Conservation (phyloP, 2,329 filamentous ascomycete species). For the Penicillium sp. region DNA sequence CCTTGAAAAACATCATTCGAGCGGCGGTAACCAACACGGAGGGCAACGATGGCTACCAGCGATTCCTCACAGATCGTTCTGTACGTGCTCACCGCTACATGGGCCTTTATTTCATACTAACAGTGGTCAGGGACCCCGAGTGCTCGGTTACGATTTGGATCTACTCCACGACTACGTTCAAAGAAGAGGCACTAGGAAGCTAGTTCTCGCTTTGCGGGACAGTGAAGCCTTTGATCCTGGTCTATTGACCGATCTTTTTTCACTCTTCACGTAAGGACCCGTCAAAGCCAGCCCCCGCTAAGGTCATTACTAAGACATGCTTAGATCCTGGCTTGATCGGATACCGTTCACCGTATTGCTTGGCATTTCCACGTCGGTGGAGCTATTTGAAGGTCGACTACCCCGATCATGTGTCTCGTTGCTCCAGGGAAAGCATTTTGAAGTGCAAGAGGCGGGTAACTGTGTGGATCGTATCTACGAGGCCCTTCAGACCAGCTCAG, state of each 20-base stretch:
- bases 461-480: constrained; percentile 45
- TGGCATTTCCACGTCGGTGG: constrained; percentile 63
- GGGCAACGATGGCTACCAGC: constrained; percentile 40
- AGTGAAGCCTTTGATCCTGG: constrained; percentile 49
- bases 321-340: constrained; percentile 61
- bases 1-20: constrained; percentile 48
- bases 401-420: constrained; percentile 53
- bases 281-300: background rate
- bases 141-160: constrained; percentile 49
- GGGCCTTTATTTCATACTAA: constrained; percentile 5
- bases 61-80: constrained; percentile 39
- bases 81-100: constrained; percentile 24
- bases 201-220: constrained; percentile 47
- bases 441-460: constrained; percentile 51
- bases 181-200: constrained; percentile 35
- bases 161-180: constrained; percentile 45
- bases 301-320: constrained; percentile 21
- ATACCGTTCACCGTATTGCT: constrained; percentile 62
- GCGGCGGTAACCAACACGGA: constrained; percentile 39
- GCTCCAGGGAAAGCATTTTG: constrained; percentile 57
- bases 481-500: constrained; percentile 34
- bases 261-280: constrained; percentile 46
- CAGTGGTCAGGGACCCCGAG: constrained; percentile 37
- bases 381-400: constrained; percentile 60
- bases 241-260: constrained; percentile 47